Evolutionary conservation across 768 basidiomycete species (phyloP), one percentile per base, ranked within the genome.

Genomic region (Neoboletus magnificus): DNA sequence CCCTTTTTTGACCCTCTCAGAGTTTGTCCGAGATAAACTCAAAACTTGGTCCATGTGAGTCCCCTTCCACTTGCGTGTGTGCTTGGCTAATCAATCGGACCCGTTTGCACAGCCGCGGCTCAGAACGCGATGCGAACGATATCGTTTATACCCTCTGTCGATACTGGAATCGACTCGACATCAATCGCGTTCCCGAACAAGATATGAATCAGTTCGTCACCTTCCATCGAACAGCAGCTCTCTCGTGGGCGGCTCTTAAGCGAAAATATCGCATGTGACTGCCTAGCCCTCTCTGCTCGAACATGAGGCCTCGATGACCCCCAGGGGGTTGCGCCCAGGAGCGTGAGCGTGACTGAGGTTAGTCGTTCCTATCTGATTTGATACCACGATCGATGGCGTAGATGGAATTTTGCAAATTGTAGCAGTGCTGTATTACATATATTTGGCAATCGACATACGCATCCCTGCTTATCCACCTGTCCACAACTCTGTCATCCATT

Each of bases 21-120:
- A 93, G 70, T 93, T 93, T 73, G 73, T 93, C 64, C 79, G 91
- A 63, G 90, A 89, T 44, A 93, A 93, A 76, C 76, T 93, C 49
- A 92, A 89, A 62, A 72, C 82, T 18, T 93, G 91, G 91, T 78
- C 84, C 60, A 86, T 89, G 91, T 89, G 77, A 65, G 84, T 66
- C 15, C 2, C 16, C 44, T 0, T 16, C 25, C 39, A 4, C 44
- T 52, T 47, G 43, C 41, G 43, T 59, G 47, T 54, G 39, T 53
- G 23, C 58, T 43, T 47, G 60, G 57, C 58, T 63, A 58, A 63
- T 56, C 43, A 59, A 48, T 32, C 53, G 7, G 22, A 35, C 6
- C 10, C n/a, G 1, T 6, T 3, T 9, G 5, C 51, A 55, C 71
- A 91, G 89, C 67, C 85, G 87, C 50, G 82, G 82, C 36, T 76